Evolutionary conservation across 306 rosid genomes (phyloP).

Genomic region (Elaeagnus macrophylla): DNA sequence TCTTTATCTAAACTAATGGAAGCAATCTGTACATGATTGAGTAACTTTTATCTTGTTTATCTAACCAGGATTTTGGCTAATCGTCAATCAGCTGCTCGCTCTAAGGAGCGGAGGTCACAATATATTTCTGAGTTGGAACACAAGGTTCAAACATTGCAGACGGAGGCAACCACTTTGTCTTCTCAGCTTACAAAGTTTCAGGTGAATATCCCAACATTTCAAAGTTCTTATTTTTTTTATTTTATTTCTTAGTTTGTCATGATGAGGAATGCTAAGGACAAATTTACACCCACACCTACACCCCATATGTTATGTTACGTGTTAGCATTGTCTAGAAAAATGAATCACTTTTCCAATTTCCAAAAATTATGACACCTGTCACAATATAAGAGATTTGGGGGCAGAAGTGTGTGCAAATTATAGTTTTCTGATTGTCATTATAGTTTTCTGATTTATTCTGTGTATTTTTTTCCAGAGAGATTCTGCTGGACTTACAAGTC

Average conservation of each 20-base stretch:
- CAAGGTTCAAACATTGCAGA: constrained; percentile 88
- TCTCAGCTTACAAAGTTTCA: constrained; percentile 84
- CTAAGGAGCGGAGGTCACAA: constrained; percentile 87
- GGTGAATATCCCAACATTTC: constrained; percentile 34
- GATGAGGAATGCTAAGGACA: no score
- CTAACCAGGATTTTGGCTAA: constrained; percentile 75
- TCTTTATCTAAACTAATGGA: background rate
- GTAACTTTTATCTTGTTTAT: background rate
- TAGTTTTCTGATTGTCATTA: background rate
- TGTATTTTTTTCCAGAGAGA: constrained; percentile 47
- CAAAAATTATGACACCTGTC: no score
- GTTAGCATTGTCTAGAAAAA: no score
- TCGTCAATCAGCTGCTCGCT: constrained; percentile 92
- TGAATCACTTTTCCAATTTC: no score
- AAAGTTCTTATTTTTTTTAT: background rate
- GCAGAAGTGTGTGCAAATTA: no score
- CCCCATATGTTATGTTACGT: no score
- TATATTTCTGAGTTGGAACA: constrained; percentile 92
- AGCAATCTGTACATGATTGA: background rate
- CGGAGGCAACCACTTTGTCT: constrained; percentile 89
- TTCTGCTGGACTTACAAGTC: constrained; percentile 80
- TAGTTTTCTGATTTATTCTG: constrained; percentile 8
- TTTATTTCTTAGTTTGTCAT: no score
- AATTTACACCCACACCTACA: no score
- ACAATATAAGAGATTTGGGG: no score